Evolutionary conservation across 2,329 filamentous ascomycete species (phyloP), one percentile per base, ranked within the genome.

Genomic region (Westerdykella ornata): DNA sequence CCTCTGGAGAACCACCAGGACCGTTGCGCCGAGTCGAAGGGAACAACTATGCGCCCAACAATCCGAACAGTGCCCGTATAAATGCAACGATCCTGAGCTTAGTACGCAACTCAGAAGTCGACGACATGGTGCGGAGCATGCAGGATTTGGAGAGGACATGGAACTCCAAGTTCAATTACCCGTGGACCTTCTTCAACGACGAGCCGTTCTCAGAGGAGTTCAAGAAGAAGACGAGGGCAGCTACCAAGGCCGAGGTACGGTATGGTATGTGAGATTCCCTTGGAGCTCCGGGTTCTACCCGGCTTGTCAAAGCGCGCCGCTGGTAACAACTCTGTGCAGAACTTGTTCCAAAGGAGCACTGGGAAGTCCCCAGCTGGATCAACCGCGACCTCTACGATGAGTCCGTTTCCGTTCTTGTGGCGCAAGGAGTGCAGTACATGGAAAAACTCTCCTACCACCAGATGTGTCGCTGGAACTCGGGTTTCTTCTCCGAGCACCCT

Each of bases 151-250:
- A 98, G 70, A 74, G 84, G 51, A 97, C 90, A 1, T 98, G 89
- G 88, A 98, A 98, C 61, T 75, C 80, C 74, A 98, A 98, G 63
- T 98, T 97, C 78, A 98, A 98, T 72, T 98, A 98, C 63, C 92
- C 92, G 0, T 98, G 92, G 88, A 96, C 88, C 7, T 98, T 98
- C 67, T 94, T 98, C 76, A 98, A 98, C 69, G 90, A 98, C 60
- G 82, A 86, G 39, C 86, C 87, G 13, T 98, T 98, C 61, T 82
- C 84, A 2, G 85, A 92, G 13, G 89, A 97, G 57, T 98, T 98
- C 73, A 97, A 94, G 71, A 73, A 72, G 57, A 80, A 77, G 66
- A 97, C 89, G 1, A 74, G 77, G 48, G 87, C 82, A 19, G 82
- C 78, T 38, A 97, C 90, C 14, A 95, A 94, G 53, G 92, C 90